Percentiles rank a stretch among this genome's conserved stretches.
Evolutionary conservation across 208 protist genomes (phyloP).

Genomic region (Jaenimonas drosophilae): DNA sequence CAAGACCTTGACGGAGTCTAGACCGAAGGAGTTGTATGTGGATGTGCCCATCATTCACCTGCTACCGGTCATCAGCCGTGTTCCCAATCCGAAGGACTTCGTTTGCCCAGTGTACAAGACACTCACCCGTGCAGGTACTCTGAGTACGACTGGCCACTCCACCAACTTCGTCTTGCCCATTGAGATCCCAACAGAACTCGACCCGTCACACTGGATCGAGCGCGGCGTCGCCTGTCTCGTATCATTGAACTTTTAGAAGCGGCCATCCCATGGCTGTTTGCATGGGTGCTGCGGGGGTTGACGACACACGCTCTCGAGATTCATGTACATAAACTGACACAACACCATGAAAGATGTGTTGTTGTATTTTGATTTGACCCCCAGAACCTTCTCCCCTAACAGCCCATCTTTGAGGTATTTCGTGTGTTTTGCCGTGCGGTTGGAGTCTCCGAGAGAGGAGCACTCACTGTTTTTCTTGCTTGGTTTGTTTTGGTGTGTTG

Average conservation of each 20-base stretch:
- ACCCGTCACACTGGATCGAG: constrained; percentile 92
- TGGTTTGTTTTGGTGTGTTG: constrained; percentile 1
- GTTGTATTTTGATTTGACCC: too few relatives aligned
- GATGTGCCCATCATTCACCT: constrained; percentile 92
- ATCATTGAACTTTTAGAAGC: constrained; percentile 85
- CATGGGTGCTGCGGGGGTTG: too few relatives aligned
- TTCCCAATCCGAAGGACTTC: constrained; percentile 62
- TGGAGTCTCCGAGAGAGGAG: too few relatives aligned
- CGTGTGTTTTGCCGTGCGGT: too few relatives aligned
- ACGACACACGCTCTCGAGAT: too few relatives aligned
- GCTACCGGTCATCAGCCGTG: constrained; percentile 62
- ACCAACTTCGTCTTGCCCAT: constrained; percentile 97
- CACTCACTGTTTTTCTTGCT: constrained; percentile 1
- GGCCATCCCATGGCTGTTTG: too few relatives aligned
- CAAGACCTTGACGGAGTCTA: constrained; percentile 84
- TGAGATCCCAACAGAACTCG: constrained; percentile 85
- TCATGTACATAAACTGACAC: too few relatives aligned
- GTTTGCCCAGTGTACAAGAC: constrained; percentile 97
- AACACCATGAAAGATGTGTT: too few relatives aligned
- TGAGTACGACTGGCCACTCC: constrained; percentile 97
- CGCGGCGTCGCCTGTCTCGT: constrained; percentile 88
- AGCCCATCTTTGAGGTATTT: too few relatives aligned
- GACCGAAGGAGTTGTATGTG: constrained; percentile 93
- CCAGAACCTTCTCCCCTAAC: too few relatives aligned
- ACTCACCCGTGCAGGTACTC: constrained; percentile 88